These are phyloP conservation scores for Solanum megistacrolobum DNA, from an alignment of 257 asterid species.

Conservation along the genomic window DNA sequence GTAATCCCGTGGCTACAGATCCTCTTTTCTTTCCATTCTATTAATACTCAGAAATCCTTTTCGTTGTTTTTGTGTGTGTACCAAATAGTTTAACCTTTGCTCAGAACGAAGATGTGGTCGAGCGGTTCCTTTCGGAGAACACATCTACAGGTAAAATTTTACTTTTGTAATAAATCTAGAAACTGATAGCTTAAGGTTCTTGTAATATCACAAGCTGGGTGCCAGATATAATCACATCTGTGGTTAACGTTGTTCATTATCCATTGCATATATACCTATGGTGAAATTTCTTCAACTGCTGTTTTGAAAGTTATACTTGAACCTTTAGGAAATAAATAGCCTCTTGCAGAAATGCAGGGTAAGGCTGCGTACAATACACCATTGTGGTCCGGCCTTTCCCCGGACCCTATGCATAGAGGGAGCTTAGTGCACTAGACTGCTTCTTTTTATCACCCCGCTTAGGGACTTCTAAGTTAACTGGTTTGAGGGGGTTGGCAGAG, in stretches of 20 bases:
- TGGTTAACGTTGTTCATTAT: background rate
- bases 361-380: background rate
- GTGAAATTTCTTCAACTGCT: background rate
- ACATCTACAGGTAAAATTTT: constrained; percentile 46
- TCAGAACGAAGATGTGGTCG: constrained; percentile 87
- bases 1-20: background rate
- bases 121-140: constrained; percentile 61
- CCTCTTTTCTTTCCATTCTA: background rate
- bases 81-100: constrained; percentile 62
- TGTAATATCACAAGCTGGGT: background rate
- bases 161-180: background rate
- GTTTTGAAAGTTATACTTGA: background rate
- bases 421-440: background rate
- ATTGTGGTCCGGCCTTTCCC: background rate
- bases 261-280: background rate
- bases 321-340: background rate
- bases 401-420: background rate
- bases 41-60: background rate
- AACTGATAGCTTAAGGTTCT: background rate
- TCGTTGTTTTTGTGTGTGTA: background rate
- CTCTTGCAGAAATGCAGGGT: background rate
- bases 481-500: background rate
- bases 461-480: background rate
- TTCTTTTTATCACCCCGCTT: background rate
- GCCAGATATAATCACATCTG: background rate